Evolutionary conservation across 805 yeast genomes (phyloP).

Genomic region (Sugiyamaella qingdaonensis): DNA sequence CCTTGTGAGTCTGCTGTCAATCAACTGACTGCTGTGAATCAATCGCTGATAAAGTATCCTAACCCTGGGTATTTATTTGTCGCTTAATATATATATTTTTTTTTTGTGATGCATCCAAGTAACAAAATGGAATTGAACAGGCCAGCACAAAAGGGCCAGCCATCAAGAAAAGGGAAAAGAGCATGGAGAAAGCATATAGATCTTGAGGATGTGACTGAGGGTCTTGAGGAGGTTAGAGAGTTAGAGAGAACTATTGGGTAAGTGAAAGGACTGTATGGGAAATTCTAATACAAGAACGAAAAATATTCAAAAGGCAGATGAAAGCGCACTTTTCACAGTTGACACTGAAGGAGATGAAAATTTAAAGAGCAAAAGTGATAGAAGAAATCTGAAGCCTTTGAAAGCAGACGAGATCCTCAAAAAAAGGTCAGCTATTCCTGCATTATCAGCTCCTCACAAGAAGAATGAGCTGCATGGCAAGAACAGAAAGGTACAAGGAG

Average conservation of each 20-base stretch:
- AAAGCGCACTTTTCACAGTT: slow-evolving; percentile 51
- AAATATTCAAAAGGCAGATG: slow-evolving; percentile 24
- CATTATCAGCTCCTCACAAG: slow-evolving; percentile 43
- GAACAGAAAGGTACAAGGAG: slow-evolving; percentile 53
- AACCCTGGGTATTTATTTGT: background rate
- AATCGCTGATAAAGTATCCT: background rate
- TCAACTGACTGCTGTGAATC: no score
- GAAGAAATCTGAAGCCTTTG: slow-evolving; percentile 40
- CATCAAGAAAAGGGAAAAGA: slow-evolving; percentile 87
- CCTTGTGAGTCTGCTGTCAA: no score
- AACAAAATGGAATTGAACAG: slow-evolving; percentile 37
- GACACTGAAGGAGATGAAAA: slow-evolving; percentile 63
- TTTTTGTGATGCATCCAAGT: background rate
- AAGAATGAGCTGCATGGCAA: slow-evolving; percentile 26
- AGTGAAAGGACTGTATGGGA: slow-evolving; percentile 31
- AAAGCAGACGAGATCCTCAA: slow-evolving; percentile 69
- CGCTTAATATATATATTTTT: background rate
- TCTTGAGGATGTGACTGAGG: slow-evolving; percentile 68
- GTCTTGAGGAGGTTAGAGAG: slow-evolving; percentile 66
- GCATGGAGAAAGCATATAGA: slow-evolving; percentile 94
- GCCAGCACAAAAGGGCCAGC: slow-evolving; percentile 60
- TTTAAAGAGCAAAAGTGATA: slow-evolving; percentile 37
- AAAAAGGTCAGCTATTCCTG: slow-evolving; percentile 73
- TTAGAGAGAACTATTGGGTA: slow-evolving; percentile 40
- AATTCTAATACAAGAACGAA: slow-evolving; percentile 13